Evolutionary conservation across 345 rosid species (phyloP), one percentile per base, ranked within the genome.

Genomic region (Combretum micranthum): DNA sequence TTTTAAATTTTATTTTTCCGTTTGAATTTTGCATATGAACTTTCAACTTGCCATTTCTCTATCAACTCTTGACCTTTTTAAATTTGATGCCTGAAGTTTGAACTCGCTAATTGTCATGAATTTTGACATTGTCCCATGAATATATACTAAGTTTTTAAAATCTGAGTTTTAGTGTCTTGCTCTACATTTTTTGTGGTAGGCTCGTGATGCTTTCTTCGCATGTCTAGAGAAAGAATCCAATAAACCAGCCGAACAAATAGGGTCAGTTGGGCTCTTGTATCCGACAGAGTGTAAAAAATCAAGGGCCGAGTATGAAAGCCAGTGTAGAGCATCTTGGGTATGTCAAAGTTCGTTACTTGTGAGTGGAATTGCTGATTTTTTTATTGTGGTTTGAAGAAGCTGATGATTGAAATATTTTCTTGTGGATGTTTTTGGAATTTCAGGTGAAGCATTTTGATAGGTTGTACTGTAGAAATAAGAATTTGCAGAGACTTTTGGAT

Each of bases 391-490:
- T n/a, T 39, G 17, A 23, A 10, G 7, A 7, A 44, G 50, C 12
- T 1, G 51, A 6, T 22, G 13, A 17, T 44, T 11, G 22, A 48
- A 0, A 10, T 19, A 43, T 25, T 12, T n/a, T 44, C 50, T 58
- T 26, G 49, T 47, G 43, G 20, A 14, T 13, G 16, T 1, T 53
- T 49, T 18, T 25, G 47, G 45, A 12, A 43, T 47, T 65, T 52
- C 13, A 88, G 98, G 90, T 91, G 82, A 91, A 86, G 71, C 95
- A 84, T 86, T 88, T 91, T 51, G 96, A 88, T 73, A 70, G 95
- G 68, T 71, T 65, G 73, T 78, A 84, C 19, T 80, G 90, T 64
- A 69, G 72, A 76, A 79, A 83, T 73, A 91, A 86, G 80, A 79
- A 82, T 62, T 75, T 81, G 17, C 77, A 69, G 57, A 85, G 93